phyloP scores from a whole-genome alignment of 2,329 filamentous ascomycete species.

The Neofusicoccum parvum region DNA sequence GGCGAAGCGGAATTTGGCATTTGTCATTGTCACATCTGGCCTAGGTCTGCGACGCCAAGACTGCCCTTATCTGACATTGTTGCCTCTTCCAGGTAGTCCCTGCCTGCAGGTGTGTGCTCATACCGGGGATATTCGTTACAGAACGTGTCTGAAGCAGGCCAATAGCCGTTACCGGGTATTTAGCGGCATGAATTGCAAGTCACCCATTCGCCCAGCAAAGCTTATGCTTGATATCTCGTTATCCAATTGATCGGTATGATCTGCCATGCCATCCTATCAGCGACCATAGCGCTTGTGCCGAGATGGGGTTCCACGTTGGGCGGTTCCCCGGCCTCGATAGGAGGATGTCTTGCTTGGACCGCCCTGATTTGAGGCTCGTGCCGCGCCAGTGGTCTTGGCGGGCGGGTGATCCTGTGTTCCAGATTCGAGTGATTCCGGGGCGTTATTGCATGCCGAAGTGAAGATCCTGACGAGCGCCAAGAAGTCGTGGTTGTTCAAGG shows the following conservation, averaged over 20 bases:
- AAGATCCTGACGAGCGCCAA: slow-evolving; percentile 34
- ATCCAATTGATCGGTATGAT: too few species aligned
- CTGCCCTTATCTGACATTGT: neutral
- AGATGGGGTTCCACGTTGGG: too few species aligned
- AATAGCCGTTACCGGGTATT: neutral
- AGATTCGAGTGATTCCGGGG: neutral
- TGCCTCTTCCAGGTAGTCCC: too few species aligned
- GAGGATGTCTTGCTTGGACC: too few species aligned
- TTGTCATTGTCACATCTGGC: neutral
- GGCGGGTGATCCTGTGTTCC: neutral
- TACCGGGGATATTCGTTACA: neutral
- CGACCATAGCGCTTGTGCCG: too few species aligned
- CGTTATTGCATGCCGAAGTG: slow-evolving; percentile 22
- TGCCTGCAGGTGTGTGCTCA: neutral
- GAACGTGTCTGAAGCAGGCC: neutral
- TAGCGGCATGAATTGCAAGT: neutral
- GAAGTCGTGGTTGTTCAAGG: slow-evolving; percentile 59
- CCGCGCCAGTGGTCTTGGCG: neutral
- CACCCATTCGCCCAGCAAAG: neutral
- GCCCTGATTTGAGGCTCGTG: neutral
- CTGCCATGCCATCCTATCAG: too few species aligned
- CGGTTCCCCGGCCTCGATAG: too few species aligned
- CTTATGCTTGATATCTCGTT: neutral
- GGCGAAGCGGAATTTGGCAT: neutral
- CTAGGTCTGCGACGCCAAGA: neutral